These are phyloP conservation scores for Zygosaccharomyces bisporus DNA, from an alignment of 805 yeast genomes.

Conservation along the genomic window DNA sequence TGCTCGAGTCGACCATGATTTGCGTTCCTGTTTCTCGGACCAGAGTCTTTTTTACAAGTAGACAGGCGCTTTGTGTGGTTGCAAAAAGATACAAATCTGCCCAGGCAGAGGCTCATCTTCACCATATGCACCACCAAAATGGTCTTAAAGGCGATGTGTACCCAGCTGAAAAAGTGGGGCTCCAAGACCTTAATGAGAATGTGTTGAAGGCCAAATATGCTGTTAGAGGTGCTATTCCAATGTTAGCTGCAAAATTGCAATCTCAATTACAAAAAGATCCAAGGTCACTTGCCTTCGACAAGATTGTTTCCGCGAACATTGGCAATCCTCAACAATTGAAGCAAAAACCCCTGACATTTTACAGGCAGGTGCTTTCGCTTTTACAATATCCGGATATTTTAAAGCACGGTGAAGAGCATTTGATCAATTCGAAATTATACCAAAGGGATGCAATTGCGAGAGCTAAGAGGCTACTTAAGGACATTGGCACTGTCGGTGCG, in stretches of 20 bases:
- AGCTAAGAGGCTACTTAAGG: constrained; percentile 56
- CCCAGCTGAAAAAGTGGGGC: constrained; percentile 38
- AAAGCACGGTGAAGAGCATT: constrained; percentile 25
- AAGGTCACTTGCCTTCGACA: constrained; percentile 65
- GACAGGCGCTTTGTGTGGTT: constrained; percentile 1
- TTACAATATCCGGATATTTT: constrained; percentile 80
- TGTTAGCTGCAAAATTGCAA: constrained; percentile 81
- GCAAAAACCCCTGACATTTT: constrained; percentile 92
- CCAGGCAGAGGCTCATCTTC: constrained; percentile 6
- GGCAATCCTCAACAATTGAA: constrained; percentile 98
- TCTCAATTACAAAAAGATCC: constrained; percentile 51
- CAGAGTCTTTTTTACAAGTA: constrained; percentile 2
- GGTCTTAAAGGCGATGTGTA: constrained; percentile 15
- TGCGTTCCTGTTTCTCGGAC: constrained; percentile 2
- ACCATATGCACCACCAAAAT: constrained; percentile 10
- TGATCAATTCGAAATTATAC: constrained; percentile 26
- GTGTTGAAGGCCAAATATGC: constrained; percentile 91
- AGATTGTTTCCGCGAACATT: constrained; percentile 85
- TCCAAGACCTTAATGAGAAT: constrained; percentile 60
- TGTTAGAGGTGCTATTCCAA: constrained; percentile 92
- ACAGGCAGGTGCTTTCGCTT: constrained; percentile 82
- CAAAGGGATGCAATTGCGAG: constrained; percentile 72
- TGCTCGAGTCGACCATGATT: background rate
- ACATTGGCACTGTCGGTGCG: constrained; percentile 81
- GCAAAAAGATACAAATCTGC: constrained; percentile 3